A percentile compares a stretch with the other conserved stretches of the same genome.
Conservation (phyloP, 139 green algal genomes). For the Closterium sp. region DNA sequence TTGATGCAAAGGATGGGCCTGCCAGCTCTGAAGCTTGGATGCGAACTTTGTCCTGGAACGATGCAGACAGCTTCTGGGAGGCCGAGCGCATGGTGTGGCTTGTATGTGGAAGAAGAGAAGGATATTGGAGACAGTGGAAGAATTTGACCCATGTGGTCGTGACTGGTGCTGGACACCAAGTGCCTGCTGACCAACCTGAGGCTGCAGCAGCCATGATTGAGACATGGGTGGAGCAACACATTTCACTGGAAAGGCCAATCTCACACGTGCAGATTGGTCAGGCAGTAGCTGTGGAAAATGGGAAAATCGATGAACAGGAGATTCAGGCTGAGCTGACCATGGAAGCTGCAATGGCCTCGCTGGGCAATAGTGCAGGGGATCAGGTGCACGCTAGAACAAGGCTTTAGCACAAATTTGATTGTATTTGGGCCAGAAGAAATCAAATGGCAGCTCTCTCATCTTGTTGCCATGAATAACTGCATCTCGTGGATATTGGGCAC, state of each 20-base stretch:
- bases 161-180: constrained; percentile 22
- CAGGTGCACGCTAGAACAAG: background rate
- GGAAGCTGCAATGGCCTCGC: background rate
- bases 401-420: background rate
- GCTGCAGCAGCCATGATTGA: constrained; percentile 21
- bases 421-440: too few species aligned
- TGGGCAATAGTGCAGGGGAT: background rate
- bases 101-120: constrained; percentile 1
- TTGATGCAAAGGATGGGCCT: constrained; percentile 67
- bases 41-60: constrained; percentile 55
- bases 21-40: constrained; percentile 63
- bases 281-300: background rate
- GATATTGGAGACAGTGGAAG: constrained; percentile 1
- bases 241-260: background rate
- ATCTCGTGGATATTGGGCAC: too few species aligned
- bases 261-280: background rate
- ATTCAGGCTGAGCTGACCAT: background rate
- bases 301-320: too few species aligned
- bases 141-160: constrained; percentile 11
- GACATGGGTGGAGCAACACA: constrained; percentile 20
- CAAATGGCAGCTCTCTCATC: too few species aligned
- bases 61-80: background rate
- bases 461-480: too few species aligned
- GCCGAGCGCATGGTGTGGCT: constrained; percentile 2
- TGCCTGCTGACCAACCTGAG: constrained; percentile 15